phyloP scores from a whole-genome alignment of 1,139 yeast species.

The Hansenula sp. region DNA sequence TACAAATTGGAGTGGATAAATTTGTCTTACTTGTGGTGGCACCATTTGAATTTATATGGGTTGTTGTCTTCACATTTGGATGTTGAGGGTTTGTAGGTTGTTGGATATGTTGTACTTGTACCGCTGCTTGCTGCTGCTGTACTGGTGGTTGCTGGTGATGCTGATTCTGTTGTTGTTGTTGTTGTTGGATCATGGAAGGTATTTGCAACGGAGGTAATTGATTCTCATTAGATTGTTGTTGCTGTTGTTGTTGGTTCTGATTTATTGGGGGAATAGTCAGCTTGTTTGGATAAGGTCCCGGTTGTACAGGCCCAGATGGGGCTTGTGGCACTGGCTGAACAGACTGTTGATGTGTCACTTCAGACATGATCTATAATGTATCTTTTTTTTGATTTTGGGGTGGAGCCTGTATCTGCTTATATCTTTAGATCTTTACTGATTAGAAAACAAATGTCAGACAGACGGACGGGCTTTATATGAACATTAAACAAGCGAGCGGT shows the following conservation, averaged over 20 bases:
- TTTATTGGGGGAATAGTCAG: conserved; percentile 1
- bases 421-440: background rate
- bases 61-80: conserved; percentile 43
- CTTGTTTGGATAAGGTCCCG: background rate
- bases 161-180: conserved; percentile 2
- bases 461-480: background rate
- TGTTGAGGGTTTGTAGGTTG: conserved; percentile 13
- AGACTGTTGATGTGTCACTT: conserved; percentile 8
- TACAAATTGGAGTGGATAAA: conserved; percentile 70
- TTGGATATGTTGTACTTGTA: background rate
- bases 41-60: conserved; percentile 32
- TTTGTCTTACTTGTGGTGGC: conserved; percentile 38
- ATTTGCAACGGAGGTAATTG: background rate
- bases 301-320: background rate
- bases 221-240: background rate
- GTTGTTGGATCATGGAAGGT: background rate
- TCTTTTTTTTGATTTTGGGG: conserved; percentile 1
- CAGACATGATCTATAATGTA: conserved; percentile 3
- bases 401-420: background rate
- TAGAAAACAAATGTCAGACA: background rate
- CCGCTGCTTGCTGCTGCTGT: no score
- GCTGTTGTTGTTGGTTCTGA: conserved; percentile 1
- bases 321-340: background rate
- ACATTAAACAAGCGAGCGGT: background rate
- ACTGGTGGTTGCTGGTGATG: no score